Evolutionary conservation across 23 red algal genomes (phyloP), one percentile per base, ranked within the genome.

Genomic region (Gracilaria domingensis): DNA sequence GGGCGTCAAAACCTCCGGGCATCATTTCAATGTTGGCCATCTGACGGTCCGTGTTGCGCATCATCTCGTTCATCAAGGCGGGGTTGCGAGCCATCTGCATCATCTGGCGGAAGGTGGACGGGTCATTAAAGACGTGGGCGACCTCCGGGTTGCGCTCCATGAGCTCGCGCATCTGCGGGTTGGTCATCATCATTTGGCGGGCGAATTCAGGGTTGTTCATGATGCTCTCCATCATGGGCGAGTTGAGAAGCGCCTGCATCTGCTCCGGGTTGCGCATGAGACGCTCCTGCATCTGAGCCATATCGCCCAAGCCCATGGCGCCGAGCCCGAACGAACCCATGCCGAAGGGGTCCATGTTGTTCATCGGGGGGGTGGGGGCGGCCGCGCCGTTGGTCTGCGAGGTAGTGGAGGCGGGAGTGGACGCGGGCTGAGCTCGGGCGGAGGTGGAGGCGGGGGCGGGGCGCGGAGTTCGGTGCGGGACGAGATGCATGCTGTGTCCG

Each of bases 11-110:
- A 26, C 97, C 97, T 21, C 97, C 97, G 30, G 97, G 97, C 94
- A 95, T 96, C 94, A 93, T 90, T 80, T 99, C 97, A 53, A 99
- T 96, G 78, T 99, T 99, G 29, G 97, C 97, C 97, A 99, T 99
- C 21, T 88, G 86, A 64, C 97, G 82, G 72, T 99, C 97, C 11
- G 90, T 91, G 79, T 95, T 96, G 66, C 97, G 91, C 94, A 95
- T 92, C 94, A 99, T 96, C 66, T 99, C 97, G 60, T 88, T 75
- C 97, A 99, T 99, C 8, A 99, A 55, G 12, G 81, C 73, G 17
- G 97, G 97, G 54, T 96, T 96, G 25, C 97, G 91, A 29, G 92
- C 92, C 97, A 95, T 85, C 80, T 99, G 89, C 85, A 99, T 88
- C 74, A 95, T 94, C 60, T 99, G 97, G 23, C 97, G 92, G 36